A percentile compares a stretch with the other conserved stretches of the same genome.
These are phyloP conservation scores for Bryoglossum gracile DNA, from an alignment of 495 filamentous ascomycete species.

Conservation along the genomic window DNA sequence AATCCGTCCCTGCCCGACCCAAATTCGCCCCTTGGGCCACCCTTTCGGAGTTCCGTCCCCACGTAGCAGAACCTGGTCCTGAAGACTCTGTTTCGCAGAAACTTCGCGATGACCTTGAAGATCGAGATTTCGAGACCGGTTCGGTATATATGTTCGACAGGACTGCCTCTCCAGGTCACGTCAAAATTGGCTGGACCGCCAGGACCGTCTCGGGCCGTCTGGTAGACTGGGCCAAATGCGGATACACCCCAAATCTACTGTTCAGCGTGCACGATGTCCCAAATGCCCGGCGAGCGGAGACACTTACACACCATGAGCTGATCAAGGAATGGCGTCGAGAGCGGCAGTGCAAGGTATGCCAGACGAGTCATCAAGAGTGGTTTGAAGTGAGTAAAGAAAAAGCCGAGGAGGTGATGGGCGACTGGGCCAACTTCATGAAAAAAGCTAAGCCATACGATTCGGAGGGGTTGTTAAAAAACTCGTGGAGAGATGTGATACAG, in stretches of 20 bases:
- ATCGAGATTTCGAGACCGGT: slow-evolving; percentile 7
- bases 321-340: slow-evolving; percentile 17
- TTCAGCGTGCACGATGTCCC: slow-evolving; percentile 9
- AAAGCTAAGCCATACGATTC: slow-evolving; percentile 9
- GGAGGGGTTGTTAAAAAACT: background rate
- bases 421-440: slow-evolving; percentile 14
- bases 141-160: slow-evolving; percentile 10
- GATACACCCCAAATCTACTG: slow-evolving; percentile 7
- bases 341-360: slow-evolving; percentile 7
- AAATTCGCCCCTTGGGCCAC: background rate
- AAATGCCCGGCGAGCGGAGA: slow-evolving; percentile 11
- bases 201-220: background rate
- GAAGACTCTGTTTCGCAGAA: slow-evolving; percentile 3
- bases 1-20: background rate
- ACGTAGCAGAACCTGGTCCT: slow-evolving; percentile 4
- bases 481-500: slow-evolving; percentile 3
- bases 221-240: slow-evolving; percentile 3
- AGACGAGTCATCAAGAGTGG: slow-evolving; percentile 8
- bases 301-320: slow-evolving; percentile 13
- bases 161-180: slow-evolving; percentile 4
- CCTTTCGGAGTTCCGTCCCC: slow-evolving; percentile 5
- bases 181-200: slow-evolving; percentile 10
- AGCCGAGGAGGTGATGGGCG: slow-evolving; percentile 4
- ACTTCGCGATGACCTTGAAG: slow-evolving; percentile 3
- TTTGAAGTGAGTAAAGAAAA: slow-evolving; percentile 11